Conservation (phyloP, 2,329 filamentous ascomycete species). For the Thelonectria olida region DNA sequence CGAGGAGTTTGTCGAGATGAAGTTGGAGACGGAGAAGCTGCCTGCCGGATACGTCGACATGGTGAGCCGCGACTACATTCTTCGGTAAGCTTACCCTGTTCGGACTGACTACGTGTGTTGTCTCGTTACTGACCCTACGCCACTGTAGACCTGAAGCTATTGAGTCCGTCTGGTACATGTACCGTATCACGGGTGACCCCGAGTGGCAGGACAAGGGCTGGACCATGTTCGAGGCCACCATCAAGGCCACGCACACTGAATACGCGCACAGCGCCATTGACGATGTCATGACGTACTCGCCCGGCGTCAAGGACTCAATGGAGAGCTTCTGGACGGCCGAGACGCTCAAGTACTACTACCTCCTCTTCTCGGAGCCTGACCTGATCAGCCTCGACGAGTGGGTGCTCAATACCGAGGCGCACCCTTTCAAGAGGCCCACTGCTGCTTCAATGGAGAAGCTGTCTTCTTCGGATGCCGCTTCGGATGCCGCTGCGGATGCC, state of each 20-base stretch:
- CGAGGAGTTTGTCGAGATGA: slow-evolving; percentile 60
- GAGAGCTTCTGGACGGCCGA: slow-evolving; percentile 93
- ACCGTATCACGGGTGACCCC: slow-evolving; percentile 84
- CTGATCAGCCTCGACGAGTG: slow-evolving; percentile 75
- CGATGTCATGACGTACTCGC: slow-evolving; percentile 62
- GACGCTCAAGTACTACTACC: slow-evolving; percentile 91
- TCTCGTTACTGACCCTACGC: slow-evolving; percentile 19
- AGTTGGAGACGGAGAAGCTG: slow-evolving; percentile 55
- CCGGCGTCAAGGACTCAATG: slow-evolving; percentile 69
- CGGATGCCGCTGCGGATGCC: neutral
- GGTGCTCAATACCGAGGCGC: slow-evolving; percentile 72
- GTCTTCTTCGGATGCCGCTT: no score
- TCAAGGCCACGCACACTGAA: slow-evolving; percentile 71
- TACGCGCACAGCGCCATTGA: slow-evolving; percentile 76
- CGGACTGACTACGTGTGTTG: slow-evolving; percentile 17
- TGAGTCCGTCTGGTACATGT: slow-evolving; percentile 89
- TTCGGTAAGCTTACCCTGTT: slow-evolving; percentile 59
- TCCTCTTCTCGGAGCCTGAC: slow-evolving; percentile 76
- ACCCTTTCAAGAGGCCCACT: slow-evolving; percentile 62
- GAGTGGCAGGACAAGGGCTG: slow-evolving; percentile 84
- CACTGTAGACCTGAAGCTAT: slow-evolving; percentile 78
- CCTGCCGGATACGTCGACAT: slow-evolving; percentile 62
- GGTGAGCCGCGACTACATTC: slow-evolving; percentile 62
- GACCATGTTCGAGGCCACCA: slow-evolving; percentile 82
- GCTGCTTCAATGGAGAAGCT: neutral